Conservation (phyloP, 2,329 filamentous ascomycete genomes). For the Fusarium succisae region DNA sequence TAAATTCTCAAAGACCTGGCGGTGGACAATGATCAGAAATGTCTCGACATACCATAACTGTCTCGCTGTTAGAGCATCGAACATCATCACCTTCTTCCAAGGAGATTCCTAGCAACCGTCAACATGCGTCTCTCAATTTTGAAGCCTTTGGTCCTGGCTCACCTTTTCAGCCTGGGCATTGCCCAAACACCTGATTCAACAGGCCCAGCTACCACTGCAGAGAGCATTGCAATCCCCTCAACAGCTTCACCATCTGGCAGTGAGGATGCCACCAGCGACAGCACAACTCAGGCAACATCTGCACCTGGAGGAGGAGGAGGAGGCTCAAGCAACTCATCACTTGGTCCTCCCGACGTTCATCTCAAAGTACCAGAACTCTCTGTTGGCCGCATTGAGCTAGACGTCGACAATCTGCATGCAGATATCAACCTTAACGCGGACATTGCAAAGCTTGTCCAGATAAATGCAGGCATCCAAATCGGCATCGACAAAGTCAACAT, state of each 20-base stretch:
- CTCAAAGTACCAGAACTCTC: conserved; percentile 21
- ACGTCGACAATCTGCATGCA: conserved; percentile 22
- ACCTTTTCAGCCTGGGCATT: neutral
- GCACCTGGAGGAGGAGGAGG: neutral
- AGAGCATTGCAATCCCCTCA: conserved; percentile 14
- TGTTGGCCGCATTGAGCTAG: conserved; percentile 20
- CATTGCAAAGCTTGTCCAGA: conserved; percentile 14
- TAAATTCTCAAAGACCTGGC: neutral
- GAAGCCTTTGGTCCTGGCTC: conserved; percentile 4
- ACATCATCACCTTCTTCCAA: neutral
- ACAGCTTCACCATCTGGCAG: neutral
- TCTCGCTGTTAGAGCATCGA: neutral
- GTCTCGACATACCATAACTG: neutral
- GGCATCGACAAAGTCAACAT: conserved; percentile 26
- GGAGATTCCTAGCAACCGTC: neutral
- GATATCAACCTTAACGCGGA: conserved; percentile 27
- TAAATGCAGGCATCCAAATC: conserved; percentile 19
- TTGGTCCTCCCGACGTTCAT: conserved; percentile 22
- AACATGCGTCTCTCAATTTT: conserved; percentile 18
- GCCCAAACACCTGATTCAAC: conserved; percentile 23
- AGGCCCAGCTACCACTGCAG: conserved; percentile 13
- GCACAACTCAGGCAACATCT: neutral
- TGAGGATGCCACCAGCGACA: neutral
- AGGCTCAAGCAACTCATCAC: conserved; percentile 10
- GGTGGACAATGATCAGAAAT: neutral